Evolutionary conservation across 169 alveolate genomes (phyloP).

Genomic region (Miamiensis avidus): DNA sequence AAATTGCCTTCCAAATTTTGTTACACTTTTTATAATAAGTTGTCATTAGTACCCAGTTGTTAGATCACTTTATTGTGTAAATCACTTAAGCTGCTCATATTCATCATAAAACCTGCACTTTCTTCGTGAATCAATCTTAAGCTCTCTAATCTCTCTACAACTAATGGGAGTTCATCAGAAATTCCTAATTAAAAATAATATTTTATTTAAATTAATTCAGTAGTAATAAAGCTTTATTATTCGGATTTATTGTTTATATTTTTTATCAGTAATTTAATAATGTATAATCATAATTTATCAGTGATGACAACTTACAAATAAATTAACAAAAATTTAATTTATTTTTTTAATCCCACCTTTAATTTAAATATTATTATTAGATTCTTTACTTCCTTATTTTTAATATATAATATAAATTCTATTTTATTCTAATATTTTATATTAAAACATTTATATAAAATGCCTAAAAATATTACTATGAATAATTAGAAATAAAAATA

Average conservation of each 20-base stretch:
- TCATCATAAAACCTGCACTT: conserved; percentile 17
- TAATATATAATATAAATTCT: no score
- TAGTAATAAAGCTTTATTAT: no score
- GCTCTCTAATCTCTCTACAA: conserved; percentile 28
- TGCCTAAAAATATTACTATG: no score
- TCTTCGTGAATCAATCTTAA: conserved; percentile 11
- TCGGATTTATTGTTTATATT: neutral
- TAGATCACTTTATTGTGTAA: conserved; percentile 1
- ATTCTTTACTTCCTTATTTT: no score
- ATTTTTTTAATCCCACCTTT: no score
- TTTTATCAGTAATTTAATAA: no score
- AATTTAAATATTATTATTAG: no score
- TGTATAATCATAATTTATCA: no score
- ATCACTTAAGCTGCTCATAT: conserved; percentile 10
- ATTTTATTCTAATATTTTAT: no score
- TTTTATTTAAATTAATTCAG: no score
- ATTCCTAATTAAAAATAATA: conserved; percentile 16
- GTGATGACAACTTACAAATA: neutral
- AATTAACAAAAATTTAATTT: neutral
- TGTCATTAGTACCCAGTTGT: neutral
- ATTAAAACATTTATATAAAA: no score
- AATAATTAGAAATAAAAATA: no score
- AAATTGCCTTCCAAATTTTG: neutral
- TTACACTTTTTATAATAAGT: neutral
- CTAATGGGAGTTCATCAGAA: conserved; percentile 43